phyloP scores from a whole-genome alignment of 202 grass and related monocot genomes.

The Schoenoplectus triqueter region DNA sequence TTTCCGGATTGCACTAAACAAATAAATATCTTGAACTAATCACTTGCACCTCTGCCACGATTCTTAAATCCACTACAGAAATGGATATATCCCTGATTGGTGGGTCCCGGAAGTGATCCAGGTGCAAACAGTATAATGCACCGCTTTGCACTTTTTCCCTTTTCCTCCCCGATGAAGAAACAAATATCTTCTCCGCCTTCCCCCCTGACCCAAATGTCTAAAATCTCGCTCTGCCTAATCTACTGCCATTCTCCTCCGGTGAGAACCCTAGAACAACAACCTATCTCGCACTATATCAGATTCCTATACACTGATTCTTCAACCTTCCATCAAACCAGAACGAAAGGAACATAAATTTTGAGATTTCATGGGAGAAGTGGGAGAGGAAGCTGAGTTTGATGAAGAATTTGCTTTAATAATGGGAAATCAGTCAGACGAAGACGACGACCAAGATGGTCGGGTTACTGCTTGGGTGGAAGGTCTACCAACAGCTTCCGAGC shows the following conservation, averaged over 20 bases:
- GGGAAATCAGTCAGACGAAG: conserved; percentile 24
- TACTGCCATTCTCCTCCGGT: conserved; percentile 15
- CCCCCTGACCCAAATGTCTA: conserved; percentile 49
- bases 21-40: conserved; percentile 31
- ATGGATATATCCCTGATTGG: background rate
- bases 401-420: conserved; percentile 41
- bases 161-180: conserved; percentile 38
- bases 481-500: conserved; percentile 59
- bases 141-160: conserved; percentile 41
- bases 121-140: background rate
- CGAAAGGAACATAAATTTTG: background rate
- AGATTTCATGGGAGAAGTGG: conserved; percentile 28
- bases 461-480: conserved; percentile 81
- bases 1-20: conserved; percentile 25
- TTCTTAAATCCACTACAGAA: background rate
- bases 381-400: conserved; percentile 52
- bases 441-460: conserved; percentile 34
- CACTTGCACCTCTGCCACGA: conserved; percentile 22
- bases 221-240: background rate
- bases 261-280: background rate
- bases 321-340: background rate
- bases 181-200: conserved; percentile 37
- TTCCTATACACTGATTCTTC: background rate
- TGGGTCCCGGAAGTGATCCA: background rate
- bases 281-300: background rate